phyloP scores from a whole-genome alignment of 345 rosid species.

The Salix koriyanagi region DNA sequence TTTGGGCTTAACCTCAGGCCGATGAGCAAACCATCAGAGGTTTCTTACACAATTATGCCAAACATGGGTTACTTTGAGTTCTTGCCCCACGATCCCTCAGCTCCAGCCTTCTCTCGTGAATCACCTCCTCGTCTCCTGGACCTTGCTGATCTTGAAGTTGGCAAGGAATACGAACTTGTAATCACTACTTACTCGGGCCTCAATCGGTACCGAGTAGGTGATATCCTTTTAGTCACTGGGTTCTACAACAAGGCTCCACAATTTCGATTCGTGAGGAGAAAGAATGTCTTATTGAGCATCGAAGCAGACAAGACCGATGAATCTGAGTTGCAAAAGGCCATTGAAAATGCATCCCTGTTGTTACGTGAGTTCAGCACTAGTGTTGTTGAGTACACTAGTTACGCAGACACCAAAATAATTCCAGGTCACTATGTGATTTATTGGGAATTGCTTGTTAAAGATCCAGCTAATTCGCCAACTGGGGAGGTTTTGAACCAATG shows the following conservation, averaged over 20 bases:
- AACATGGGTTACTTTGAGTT: constrained; percentile 97
- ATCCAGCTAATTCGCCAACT: constrained; percentile 39
- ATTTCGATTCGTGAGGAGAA: constrained; percentile 78
- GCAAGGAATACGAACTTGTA: constrained; percentile 85
- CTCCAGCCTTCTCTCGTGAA: constrained; percentile 25
- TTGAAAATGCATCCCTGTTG: constrained; percentile 59
- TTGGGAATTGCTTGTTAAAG: constrained; percentile 70
- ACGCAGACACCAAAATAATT: constrained; percentile 64
- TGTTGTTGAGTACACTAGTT: constrained; percentile 92
- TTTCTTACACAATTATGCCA: constrained; percentile 88
- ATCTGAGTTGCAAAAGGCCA: constrained; percentile 73
- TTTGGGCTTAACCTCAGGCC: constrained; percentile 88
- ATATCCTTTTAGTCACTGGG: constrained; percentile 83
- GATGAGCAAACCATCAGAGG: constrained; percentile 77
- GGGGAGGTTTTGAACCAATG: constrained; percentile 48
- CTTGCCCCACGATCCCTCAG: constrained; percentile 50
- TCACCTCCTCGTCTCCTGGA: constrained; percentile 49
- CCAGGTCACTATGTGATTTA: constrained; percentile 93
- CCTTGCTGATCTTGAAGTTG: constrained; percentile 70
- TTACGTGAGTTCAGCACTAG: constrained; percentile 51
- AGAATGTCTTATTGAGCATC: constrained; percentile 80
- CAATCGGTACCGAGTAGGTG: constrained; percentile 85
- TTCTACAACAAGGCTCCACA: constrained; percentile 91
- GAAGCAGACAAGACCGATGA: constrained; percentile 95
- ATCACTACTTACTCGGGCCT: constrained; percentile 87